A percentile compares a stretch with the other conserved stretches of the same genome.
Evolutionary conservation across 306 rosid species (phyloP).

Genomic region (Cucumis hystrix): DNA sequence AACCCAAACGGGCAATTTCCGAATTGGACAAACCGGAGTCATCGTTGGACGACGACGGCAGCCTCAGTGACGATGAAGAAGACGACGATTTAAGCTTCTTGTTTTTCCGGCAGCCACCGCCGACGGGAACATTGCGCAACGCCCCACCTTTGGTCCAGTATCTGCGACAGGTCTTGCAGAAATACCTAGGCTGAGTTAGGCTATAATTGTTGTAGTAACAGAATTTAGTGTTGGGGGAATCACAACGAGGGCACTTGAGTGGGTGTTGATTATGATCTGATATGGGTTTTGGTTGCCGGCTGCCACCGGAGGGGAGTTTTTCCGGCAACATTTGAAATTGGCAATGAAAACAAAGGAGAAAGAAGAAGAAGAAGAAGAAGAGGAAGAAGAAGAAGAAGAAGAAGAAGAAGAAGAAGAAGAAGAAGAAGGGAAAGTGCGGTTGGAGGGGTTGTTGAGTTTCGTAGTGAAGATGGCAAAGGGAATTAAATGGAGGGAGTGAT

Average conservation of each 20-base stretch:
- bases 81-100: slow-evolving; percentile 47
- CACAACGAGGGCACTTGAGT: slow-evolving; percentile 74
- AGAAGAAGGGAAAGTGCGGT: background rate
- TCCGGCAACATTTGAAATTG: background rate
- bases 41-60: slow-evolving; percentile 13
- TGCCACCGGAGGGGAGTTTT: background rate
- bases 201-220: slow-evolving; percentile 98
- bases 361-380: background rate
- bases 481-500: slow-evolving; percentile 18
- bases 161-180: slow-evolving; percentile 90
- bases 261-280: background rate
- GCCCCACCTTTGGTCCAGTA: slow-evolving; percentile 99
- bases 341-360: background rate
- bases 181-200: slow-evolving; percentile 84
- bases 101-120: slow-evolving; percentile 90
- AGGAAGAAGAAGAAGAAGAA: background rate
- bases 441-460: slow-evolving; percentile 3
- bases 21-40: slow-evolving; percentile 30
- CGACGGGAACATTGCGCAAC: slow-evolving; percentile 81
- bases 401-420: background rate
- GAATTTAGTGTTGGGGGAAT: slow-evolving; percentile 91
- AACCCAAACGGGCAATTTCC: slow-evolving; percentile 47
- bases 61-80: slow-evolving; percentile 31
- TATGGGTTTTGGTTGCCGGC: background rate
- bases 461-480: slow-evolving; percentile 15